Base-by-base conservation (phyloP, 345 rosid species). In the Stellera chamaejasme region DNA sequence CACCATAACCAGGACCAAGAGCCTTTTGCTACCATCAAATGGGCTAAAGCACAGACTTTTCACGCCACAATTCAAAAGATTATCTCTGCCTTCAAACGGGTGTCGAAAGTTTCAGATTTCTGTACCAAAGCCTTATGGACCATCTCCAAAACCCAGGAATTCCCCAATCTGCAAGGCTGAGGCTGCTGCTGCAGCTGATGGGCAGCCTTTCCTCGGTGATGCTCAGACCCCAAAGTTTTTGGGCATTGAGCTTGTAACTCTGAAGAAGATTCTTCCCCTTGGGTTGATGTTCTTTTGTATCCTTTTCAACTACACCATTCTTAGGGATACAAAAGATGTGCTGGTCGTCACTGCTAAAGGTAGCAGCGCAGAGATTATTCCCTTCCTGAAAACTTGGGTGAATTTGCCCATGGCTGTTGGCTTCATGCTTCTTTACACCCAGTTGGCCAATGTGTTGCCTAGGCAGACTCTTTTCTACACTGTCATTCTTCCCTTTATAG, bases 381-480 rank as follows among this genome's bases (percentile, higher is more conserved):
- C 96, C 0, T 92, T 92, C 60, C 59, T 92, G 62, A 92, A 92
- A 73, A 92, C 98, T 32, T 92, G 96, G 98, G 96, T 92, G 48
- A 92, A 92, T 75, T 82, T 92, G 66, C 98, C 98, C 50, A 84
- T 92, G 96, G 98, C 98, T 54, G 56, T 92, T 75, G 98, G 98
- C 46, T 92, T 92, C 71, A 92, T 92, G 98, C 53, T 92, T 72
- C 64, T 86, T 7, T 91, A 91, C 76, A 82, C 92, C 2, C 82
- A 85, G 43, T 72, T 91, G 60, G 69, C 98, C n/a, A 80, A 86
- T 74, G 87, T 82, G 42, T 69, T 91, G 72, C 79, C 98, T 11
- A 91, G 84, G 75, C 65, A 88, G 75, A 90, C 98, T 42, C 79
- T 91, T 41, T 91, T 91, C 69, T 91, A 88, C 58, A 68, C 90